A percentile compares a stretch with the other conserved stretches of the same genome.
Conservation (phyloP, 1,284 basidiomycete species). For the Heterobasidion parviporum region DNA sequence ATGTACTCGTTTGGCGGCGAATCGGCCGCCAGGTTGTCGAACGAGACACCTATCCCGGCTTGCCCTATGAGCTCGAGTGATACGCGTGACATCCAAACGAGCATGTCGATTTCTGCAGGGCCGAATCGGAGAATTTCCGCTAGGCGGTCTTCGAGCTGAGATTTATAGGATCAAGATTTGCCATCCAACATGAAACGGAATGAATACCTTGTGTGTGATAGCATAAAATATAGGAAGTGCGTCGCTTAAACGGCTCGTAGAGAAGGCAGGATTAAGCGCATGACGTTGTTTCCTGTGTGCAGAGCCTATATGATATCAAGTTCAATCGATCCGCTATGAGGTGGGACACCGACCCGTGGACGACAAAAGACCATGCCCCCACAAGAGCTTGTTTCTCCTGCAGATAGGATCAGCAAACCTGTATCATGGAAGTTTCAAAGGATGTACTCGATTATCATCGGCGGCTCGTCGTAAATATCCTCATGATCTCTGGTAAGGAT, state of each 20-base stretch:
- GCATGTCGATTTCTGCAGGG: background rate
- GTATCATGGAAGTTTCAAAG: background rate
- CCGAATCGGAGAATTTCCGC: background rate
- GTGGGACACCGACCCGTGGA: conserved; percentile 7
- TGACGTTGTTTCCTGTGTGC: conserved; percentile 18
- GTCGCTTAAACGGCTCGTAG: conserved; percentile 15
- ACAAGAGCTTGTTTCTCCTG: conserved; percentile 9
- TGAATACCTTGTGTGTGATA: conserved; percentile 13
- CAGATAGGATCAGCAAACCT: conserved; percentile 1
- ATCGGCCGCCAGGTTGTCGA: conserved; percentile 19
- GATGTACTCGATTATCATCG: conserved; percentile 4
- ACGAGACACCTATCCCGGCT: conserved; percentile 25
- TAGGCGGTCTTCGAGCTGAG: background rate
- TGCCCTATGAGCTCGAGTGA: conserved; percentile 19
- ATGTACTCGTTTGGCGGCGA: conserved; percentile 18
- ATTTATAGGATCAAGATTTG: background rate
- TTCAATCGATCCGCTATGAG: background rate
- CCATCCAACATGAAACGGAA: background rate
- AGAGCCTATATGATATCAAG: conserved; percentile 3
- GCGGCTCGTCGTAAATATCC: conserved; percentile 18
- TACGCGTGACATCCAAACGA: conserved; percentile 21
- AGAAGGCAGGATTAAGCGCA: conserved; percentile 19
- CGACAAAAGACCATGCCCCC: conserved; percentile 13
- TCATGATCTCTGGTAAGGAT: conserved; percentile 23
- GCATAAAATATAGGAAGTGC: conserved; percentile 17